Evolutionary conservation across 2,329 filamentous ascomycete species (phyloP).

Genomic region (Chrysosporium queenslandicum): DNA sequence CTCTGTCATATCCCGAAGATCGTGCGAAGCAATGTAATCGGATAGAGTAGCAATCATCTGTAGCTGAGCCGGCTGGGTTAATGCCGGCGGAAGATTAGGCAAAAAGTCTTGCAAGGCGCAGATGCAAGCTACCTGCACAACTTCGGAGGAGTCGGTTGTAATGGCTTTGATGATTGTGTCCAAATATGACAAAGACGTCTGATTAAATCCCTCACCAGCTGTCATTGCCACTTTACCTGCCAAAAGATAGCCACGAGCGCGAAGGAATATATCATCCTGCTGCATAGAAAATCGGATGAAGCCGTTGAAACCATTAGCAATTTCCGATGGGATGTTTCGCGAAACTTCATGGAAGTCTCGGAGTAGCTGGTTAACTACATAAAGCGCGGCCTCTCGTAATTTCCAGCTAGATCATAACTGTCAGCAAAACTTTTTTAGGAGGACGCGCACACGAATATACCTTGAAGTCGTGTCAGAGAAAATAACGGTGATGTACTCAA

Average conservation of each 20-base stretch:
- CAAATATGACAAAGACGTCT: conserved; percentile 30
- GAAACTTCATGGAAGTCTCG: conserved; percentile 72
- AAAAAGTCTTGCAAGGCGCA: conserved; percentile 67
- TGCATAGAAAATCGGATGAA: conserved; percentile 69
- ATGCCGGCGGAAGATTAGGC: conserved; percentile 42
- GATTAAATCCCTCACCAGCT: conserved; percentile 46
- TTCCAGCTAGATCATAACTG: conserved; percentile 44
- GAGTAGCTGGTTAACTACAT: conserved; percentile 72
- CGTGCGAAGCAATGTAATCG: conserved; percentile 67
- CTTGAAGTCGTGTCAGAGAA: conserved; percentile 46
- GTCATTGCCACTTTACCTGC: conserved; percentile 69
- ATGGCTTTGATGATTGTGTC: conserved; percentile 64
- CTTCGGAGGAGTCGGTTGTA: conserved; percentile 64
- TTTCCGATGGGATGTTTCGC: conserved; percentile 57
- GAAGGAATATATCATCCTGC: conserved; percentile 61
- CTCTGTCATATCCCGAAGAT: conserved; percentile 72
- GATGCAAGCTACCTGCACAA: conserved; percentile 86
- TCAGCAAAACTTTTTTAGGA: conserved; percentile 15
- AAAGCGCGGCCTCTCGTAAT: conserved; percentile 69
- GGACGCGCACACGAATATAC: conserved; percentile 22
- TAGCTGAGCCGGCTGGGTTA: conserved; percentile 50
- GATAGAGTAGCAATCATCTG: conserved; percentile 52
- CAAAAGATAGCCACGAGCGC: conserved; percentile 77
- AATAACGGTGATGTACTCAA: conserved; percentile 63
- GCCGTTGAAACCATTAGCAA: conserved; percentile 65